These are phyloP conservation scores for Podaxis mareebaensis DNA, from an alignment of 768 basidiomycete genomes.

Conservation along the genomic window DNA sequence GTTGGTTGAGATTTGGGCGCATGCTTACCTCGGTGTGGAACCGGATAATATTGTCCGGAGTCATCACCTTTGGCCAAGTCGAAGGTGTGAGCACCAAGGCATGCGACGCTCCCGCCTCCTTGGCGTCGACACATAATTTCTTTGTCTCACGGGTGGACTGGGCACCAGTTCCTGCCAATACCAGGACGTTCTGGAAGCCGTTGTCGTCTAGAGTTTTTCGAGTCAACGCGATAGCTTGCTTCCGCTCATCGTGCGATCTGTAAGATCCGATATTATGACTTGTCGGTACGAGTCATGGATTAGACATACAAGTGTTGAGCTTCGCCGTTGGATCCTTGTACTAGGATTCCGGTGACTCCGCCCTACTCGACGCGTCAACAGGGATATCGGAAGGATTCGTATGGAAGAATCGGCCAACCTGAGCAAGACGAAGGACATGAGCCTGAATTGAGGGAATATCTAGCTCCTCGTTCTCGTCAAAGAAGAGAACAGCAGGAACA, in stretches of 20 bases:
- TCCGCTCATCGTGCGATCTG: slow-evolving; percentile 69
- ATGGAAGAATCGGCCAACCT: slow-evolving; percentile 41
- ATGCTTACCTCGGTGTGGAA: slow-evolving; percentile 62
- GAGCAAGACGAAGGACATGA: slow-evolving; percentile 73
- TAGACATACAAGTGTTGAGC: slow-evolving; percentile 60
- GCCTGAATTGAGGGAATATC: slow-evolving; percentile 65
- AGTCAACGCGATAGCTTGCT: slow-evolving; percentile 59
- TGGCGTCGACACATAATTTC: slow-evolving; percentile 68
- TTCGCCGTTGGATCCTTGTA: slow-evolving; percentile 76
- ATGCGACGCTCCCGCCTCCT: slow-evolving; percentile 80
- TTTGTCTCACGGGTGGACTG: slow-evolving; percentile 77
- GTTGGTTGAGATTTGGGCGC: background rate
- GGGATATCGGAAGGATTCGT: slow-evolving; percentile 12
- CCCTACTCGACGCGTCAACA: slow-evolving; percentile 44
- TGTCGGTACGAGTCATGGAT: background rate
- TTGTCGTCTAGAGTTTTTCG: slow-evolving; percentile 72
- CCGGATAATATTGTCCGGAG: slow-evolving; percentile 55
- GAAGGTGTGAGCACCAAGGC: slow-evolving; percentile 76
- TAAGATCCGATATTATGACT: background rate
- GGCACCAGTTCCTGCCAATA: slow-evolving; percentile 85
- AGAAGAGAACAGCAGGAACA: slow-evolving; percentile 78
- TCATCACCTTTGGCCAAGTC: slow-evolving; percentile 70
- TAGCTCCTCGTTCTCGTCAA: slow-evolving; percentile 67
- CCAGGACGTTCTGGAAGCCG: slow-evolving; percentile 63
- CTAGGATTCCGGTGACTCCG: slow-evolving; percentile 70